Evolutionary conservation across 345 rosid genomes (phyloP), one percentile per base, ranked within the genome.

Genomic region (Eutrema japonicum): DNA sequence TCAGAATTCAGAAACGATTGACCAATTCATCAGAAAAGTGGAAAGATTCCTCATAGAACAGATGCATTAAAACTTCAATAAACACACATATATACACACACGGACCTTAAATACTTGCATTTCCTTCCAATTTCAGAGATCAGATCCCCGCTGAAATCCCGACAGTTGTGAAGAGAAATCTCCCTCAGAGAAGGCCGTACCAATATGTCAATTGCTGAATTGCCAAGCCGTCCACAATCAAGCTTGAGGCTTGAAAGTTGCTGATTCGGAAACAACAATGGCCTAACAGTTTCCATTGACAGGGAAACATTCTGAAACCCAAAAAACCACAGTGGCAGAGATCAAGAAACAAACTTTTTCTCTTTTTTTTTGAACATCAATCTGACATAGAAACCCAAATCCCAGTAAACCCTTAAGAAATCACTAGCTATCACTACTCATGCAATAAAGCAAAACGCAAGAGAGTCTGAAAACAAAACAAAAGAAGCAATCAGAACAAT

Each of bases 101-200:
- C 75, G 49, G 60, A 90, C 98, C 95, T 89, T 33, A 91, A 68
- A 66, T 88, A 84, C 50, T 78, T 77, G 83, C 98, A 91, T 26
- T 79, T 82, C 14, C 77, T 79, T 33, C 95, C 98, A 7, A 94
- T 94, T 73, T 83, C 89, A 13, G 89, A 89, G 38, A 94, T 89
- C 70, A 94, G 78, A 64, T 80, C 91, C 0, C 98, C 96, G 5
- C 83, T 87, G 66, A 94, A 91, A 80, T 88, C 86, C 0, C 82
- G 67, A 14, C 98, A 94, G 56, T 89, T 94, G 33, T 81, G 86
- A 4, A 94, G 81, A 62, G 80, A 87, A 16, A 94, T 85, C 83
- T 90, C 95, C 0, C 75, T 76, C 64, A 94, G 77, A 37, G 93
- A 82, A 72, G 95, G 90, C 41, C 83, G 83, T 56, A 76, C 79